Conservation (phyloP, 163 green algal genomes). For the Scenedesmus sp. region DNA sequence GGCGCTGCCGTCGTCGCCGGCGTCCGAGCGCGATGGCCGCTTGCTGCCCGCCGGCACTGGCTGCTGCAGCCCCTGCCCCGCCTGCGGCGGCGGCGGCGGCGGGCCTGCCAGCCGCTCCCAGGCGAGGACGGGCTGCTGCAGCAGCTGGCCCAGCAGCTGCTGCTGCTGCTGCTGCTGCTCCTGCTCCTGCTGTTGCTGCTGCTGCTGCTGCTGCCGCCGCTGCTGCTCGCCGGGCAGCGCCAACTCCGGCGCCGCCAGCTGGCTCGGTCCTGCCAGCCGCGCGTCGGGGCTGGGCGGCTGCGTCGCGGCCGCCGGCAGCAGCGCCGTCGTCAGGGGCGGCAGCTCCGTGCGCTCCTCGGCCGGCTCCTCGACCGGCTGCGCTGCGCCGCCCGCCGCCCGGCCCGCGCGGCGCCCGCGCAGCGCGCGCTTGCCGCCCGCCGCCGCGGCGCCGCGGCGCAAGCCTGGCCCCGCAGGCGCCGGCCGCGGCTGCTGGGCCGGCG, state of each 20-base stretch:
- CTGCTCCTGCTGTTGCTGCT: conserved; percentile 14
- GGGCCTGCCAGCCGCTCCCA: neutral
- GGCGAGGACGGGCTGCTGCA: too few species aligned
- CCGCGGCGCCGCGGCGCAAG: too few species aligned
- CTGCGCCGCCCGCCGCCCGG: neutral
- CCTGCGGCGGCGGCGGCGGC: neutral
- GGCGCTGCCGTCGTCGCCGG: too few species aligned
- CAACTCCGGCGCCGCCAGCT: neutral
- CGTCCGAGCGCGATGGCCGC: too few species aligned
- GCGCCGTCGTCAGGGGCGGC: neutral
- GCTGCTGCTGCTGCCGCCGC: neutral
- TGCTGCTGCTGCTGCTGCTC: neutral
- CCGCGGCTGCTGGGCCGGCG: too few species aligned
- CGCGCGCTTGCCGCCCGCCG: too few species aligned
- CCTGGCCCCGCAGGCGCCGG: too few species aligned
- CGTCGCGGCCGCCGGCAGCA: too few species aligned
- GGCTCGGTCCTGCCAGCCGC: neutral
- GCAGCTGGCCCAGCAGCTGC: neutral
- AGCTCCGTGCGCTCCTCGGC: neutral
- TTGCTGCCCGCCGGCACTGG: too few species aligned
- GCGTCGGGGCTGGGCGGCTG: neutral
- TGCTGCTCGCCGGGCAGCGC: too few species aligned
- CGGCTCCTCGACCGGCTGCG: neutral
- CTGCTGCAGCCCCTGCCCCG: too few species aligned
- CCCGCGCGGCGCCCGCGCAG: neutral